Conservation (phyloP, 371 early-diverging fungal genomes). For the Mortierella sp. region DNA sequence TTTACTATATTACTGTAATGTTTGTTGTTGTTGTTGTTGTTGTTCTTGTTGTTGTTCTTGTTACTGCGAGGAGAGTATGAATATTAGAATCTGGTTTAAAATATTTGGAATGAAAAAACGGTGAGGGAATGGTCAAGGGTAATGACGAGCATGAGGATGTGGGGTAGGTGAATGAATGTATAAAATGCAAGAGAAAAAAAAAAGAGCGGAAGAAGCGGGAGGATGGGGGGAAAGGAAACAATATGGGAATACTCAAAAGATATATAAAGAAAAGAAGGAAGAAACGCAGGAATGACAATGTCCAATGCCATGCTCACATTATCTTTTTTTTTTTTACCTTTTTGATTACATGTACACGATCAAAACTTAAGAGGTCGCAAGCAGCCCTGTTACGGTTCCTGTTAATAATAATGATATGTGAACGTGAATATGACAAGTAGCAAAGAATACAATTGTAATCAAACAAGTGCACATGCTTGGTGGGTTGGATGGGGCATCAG, state of each 20-base stretch:
- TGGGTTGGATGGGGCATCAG: neutral
- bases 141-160: neutral
- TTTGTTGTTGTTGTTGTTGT: neutral
- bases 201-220: too few species aligned
- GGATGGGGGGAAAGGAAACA: too few species aligned
- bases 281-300: constrained; percentile 16
- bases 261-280: neutral
- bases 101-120: neutral
- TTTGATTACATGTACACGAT: too few species aligned
- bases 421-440: too few species aligned
- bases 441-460: too few species aligned
- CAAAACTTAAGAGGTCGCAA: too few species aligned
- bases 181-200: neutral
- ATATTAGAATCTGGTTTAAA: neutral
- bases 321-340: too few species aligned
- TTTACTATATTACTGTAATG: neutral
- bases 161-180: neutral
- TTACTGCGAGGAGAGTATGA: neutral
- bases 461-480: too few species aligned
- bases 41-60: neutral
- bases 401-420: too few species aligned
- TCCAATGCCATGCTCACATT: neutral
- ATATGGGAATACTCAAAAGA: too few species aligned
- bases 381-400: too few species aligned
- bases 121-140: neutral